These are phyloP conservation scores for Aspergillus fischeri DNA, from an alignment of 2,329 filamentous ascomycete species.

Conservation along the genomic window DNA sequence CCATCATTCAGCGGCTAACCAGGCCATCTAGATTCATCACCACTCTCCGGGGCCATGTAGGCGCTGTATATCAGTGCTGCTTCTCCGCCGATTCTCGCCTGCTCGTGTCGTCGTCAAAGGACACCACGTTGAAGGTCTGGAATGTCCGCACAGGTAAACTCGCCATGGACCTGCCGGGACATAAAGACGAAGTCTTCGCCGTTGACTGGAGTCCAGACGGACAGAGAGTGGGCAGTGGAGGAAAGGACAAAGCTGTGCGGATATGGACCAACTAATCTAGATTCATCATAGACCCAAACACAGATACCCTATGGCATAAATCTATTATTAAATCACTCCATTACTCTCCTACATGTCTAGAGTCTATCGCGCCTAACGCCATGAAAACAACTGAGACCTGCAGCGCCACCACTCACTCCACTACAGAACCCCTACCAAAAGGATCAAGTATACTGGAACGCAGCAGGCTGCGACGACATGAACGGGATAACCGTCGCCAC, in stretches of 20 bases:
- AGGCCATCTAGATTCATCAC: slow-evolving; percentile 64
- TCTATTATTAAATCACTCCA: not conserved
- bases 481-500: slow-evolving; percentile 27
- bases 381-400: not conserved
- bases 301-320: not conserved
- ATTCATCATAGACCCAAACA: not conserved
- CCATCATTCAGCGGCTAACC: slow-evolving; percentile 5
- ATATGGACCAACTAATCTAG: slow-evolving; percentile 57
- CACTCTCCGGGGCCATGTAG: slow-evolving; percentile 84
- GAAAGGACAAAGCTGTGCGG: slow-evolving; percentile 76
- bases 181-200: slow-evolving; percentile 89
- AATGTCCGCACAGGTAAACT: slow-evolving; percentile 82
- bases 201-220: slow-evolving; percentile 95
- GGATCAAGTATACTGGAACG: slow-evolving; percentile 41
- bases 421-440: not conserved
- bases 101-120: slow-evolving; percentile 81
- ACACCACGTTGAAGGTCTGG: slow-evolving; percentile 94
- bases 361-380: not conserved
- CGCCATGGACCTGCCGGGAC: slow-evolving; percentile 76
- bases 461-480: slow-evolving; percentile 25
- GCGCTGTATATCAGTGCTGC: slow-evolving; percentile 84
- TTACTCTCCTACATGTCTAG: not conserved
- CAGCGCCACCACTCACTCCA: not conserved
- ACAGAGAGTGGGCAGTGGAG: slow-evolving; percentile 81
- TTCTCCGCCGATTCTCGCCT: slow-evolving; percentile 92